These are phyloP conservation scores for Cercophora sp. DNA, from an alignment of 495 filamentous ascomycete species.

Conservation along the genomic window DNA sequence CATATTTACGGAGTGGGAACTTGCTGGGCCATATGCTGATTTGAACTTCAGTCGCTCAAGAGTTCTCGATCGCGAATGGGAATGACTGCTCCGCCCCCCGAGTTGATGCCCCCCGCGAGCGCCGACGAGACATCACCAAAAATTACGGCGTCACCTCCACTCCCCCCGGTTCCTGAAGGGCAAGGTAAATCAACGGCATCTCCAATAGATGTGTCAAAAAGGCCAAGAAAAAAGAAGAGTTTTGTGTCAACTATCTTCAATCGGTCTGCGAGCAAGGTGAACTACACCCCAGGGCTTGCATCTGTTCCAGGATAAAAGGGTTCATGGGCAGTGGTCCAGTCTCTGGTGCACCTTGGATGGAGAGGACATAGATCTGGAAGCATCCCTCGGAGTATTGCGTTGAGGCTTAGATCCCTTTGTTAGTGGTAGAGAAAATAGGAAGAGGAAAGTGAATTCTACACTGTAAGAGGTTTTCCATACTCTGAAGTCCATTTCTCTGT, in stretches of 20 bases:
- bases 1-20: no score
- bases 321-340: not conserved
- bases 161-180: not conserved
- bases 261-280: conserved; percentile 22
- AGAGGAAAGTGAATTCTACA: no score
- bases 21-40: not conserved
- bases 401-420: not conserved
- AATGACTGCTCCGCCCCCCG: conserved; percentile 6
- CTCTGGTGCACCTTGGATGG: not conserved
- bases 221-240: conserved; percentile 47
- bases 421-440: not conserved
- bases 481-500: no score
- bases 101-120: conserved; percentile 27
- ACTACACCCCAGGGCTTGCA: conserved; percentile 13
- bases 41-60: conserved; percentile 17
- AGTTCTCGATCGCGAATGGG: conserved; percentile 15
- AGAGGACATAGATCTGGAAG: not conserved
- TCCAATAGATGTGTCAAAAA: conserved; percentile 17
- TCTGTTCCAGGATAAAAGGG: conserved; percentile 7
- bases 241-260: conserved; percentile 48
- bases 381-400: no score
- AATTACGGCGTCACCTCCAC: conserved; percentile 11
- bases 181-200: not conserved
- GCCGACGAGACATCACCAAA: conserved; percentile 20
- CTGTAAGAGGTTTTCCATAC: no score